phyloP scores from a whole-genome alignment of 2,329 filamentous ascomycete genomes.

The Biscogniauxia sp. region DNA sequence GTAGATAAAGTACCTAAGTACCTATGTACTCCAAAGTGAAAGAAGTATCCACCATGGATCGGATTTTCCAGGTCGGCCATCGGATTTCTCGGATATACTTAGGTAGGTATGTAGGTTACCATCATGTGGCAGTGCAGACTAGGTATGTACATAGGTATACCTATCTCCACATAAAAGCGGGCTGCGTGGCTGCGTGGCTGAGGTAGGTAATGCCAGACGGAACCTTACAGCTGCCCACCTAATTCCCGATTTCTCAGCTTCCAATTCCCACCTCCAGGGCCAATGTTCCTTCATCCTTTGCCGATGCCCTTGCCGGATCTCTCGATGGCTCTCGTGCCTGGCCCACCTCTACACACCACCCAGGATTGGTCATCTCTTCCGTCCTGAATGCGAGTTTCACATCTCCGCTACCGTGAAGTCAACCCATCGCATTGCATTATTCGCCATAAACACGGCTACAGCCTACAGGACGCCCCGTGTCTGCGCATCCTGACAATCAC shows the following conservation, averaged over 20 bases:
- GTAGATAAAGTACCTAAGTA: no score
- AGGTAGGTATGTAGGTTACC: neutral
- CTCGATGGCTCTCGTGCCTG: neutral
- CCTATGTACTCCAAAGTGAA: no score
- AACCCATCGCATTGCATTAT: neutral
- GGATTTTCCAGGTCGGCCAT: neutral
- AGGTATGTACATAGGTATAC: no score
- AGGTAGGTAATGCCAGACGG: no score
- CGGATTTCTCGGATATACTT: neutral
- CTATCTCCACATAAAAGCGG: no score
- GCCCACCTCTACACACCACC: neutral
- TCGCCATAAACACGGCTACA: neutral
- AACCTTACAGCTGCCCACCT: neutral
- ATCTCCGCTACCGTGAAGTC: neutral
- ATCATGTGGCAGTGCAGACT: no score
- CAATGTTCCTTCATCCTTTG: neutral
- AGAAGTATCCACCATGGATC: no score
- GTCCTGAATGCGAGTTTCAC: neutral
- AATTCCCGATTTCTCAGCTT: neutral
- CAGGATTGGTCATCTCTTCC: neutral
- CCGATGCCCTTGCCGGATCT: slow-evolving; percentile 6
- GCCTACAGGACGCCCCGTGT: neutral
- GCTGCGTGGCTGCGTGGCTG: no score
- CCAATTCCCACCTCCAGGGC: neutral
- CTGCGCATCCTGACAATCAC: no score